These are phyloP conservation scores for Solanum corneliomulleri DNA, from an alignment of 257 asterid genomes.

Conservation along the genomic window DNA sequence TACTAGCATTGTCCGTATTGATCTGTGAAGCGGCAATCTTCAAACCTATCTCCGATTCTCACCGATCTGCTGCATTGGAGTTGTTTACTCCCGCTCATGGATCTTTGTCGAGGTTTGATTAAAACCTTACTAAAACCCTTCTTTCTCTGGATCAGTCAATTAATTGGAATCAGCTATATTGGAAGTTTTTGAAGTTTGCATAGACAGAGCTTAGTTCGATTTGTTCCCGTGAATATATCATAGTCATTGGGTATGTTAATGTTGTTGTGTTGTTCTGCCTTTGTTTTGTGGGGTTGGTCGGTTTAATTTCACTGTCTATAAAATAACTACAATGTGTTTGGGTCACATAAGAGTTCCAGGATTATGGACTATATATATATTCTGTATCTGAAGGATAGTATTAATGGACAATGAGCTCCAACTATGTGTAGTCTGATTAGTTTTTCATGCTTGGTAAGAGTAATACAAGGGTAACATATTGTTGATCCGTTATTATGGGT, in stretches of 20 bases:
- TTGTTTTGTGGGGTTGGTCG: background rate
- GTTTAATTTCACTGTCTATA: background rate
- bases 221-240: background rate
- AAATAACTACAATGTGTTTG: background rate
- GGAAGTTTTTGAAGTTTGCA: background rate
- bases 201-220: background rate
- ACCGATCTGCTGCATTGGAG: constrained; percentile 86
- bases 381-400: background rate
- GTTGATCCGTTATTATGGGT: background rate
- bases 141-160: background rate
- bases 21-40: constrained; percentile 57
- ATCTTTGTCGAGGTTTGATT: constrained; percentile 53
- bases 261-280: background rate
- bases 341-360: background rate
- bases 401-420: background rate
- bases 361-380: background rate
- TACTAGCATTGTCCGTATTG: constrained; percentile 28
- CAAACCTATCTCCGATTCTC: constrained; percentile 64
- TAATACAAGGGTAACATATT: background rate
- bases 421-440: background rate
- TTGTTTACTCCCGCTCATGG: constrained; percentile 44
- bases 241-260: background rate
- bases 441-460: background rate
- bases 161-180: background rate
- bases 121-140: constrained; percentile 34